Conservation (phyloP, 495 filamentous ascomycete species). For the Xylaria cubensis region DNA sequence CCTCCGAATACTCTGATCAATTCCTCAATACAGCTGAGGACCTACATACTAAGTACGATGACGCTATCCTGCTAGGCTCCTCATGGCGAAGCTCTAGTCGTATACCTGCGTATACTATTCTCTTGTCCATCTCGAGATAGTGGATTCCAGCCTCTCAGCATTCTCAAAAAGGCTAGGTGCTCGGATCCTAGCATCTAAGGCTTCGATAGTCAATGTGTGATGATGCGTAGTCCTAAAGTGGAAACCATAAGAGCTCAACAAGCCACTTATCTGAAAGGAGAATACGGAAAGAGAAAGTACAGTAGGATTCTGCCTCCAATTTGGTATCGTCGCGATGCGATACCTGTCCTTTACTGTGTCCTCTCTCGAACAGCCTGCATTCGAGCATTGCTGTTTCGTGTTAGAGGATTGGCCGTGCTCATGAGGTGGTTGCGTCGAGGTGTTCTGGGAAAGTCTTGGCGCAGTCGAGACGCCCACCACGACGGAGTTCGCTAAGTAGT, state of each 20-base stretch:
- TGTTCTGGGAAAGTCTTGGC: constrained; percentile 15
- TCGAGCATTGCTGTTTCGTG: constrained; percentile 1
- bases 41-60: background rate
- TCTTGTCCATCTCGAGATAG: background rate
- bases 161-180: background rate
- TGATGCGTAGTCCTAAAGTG: constrained; percentile 11
- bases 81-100: background rate
- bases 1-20: constrained; percentile 5
- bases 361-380: background rate
- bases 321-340: constrained; percentile 10
- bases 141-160: background rate
- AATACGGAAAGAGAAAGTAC: background rate
- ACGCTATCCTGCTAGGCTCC: background rate
- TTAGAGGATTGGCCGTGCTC: constrained; percentile 10
- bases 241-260: background rate
- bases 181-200: background rate
- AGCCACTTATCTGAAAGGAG: constrained; percentile 8
- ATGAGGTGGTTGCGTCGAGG: constrained; percentile 3
- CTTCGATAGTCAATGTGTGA: background rate
- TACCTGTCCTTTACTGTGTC: background rate
- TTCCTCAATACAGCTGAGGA: background rate
- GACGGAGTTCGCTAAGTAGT: background rate
- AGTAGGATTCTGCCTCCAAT: background rate
- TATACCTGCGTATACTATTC: background rate
- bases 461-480: background rate